Evolutionary conservation across 352 stramenopile species (phyloP).

Genomic region (Phytophthora citricola): DNA sequence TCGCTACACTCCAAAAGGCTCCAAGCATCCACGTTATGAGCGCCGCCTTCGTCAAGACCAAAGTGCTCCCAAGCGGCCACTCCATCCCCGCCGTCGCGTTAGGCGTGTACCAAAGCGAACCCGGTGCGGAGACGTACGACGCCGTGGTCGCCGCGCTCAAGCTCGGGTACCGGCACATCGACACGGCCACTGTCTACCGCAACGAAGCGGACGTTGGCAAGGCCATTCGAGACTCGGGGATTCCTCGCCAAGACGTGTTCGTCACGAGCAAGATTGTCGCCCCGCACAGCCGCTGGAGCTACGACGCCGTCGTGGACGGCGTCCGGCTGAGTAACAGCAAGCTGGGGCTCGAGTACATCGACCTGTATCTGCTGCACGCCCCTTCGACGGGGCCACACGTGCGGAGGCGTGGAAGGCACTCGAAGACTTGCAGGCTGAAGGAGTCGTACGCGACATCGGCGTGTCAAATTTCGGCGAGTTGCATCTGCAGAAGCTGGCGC

Average conservation of each 20-base stretch:
- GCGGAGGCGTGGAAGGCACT: constrained; percentile 66
- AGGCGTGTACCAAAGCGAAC: constrained; percentile 62
- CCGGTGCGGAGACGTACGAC: constrained; percentile 62
- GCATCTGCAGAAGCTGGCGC: constrained; percentile 71
- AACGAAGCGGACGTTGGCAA: constrained; percentile 89
- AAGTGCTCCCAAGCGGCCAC: constrained; percentile 48
- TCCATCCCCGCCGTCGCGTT: constrained; percentile 57
- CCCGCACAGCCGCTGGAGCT: constrained; percentile 50
- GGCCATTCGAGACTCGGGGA: constrained; percentile 74
- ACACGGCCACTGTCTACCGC: constrained; percentile 88
- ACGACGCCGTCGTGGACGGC: constrained; percentile 69
- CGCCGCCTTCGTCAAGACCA: constrained; percentile 31
- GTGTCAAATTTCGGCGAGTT: constrained; percentile 90
- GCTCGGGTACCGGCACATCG: constrained; percentile 90
- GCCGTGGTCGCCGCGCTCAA: constrained; percentile 62
- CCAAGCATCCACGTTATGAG: constrained; percentile 17
- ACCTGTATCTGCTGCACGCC: constrained; percentile 84
- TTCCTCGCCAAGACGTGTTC: constrained; percentile 82
- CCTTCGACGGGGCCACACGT: constrained; percentile 48
- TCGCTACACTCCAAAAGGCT: neutral
- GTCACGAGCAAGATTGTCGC: constrained; percentile 80
- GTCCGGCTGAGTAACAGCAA: constrained; percentile 58
- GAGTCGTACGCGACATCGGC: constrained; percentile 82
- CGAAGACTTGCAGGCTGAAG: constrained; percentile 55
- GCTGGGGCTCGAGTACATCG: constrained; percentile 80